These are phyloP conservation scores for Scutellospora calospora DNA, from an alignment of 371 early-diverging fungal species.

Conservation along the genomic window DNA sequence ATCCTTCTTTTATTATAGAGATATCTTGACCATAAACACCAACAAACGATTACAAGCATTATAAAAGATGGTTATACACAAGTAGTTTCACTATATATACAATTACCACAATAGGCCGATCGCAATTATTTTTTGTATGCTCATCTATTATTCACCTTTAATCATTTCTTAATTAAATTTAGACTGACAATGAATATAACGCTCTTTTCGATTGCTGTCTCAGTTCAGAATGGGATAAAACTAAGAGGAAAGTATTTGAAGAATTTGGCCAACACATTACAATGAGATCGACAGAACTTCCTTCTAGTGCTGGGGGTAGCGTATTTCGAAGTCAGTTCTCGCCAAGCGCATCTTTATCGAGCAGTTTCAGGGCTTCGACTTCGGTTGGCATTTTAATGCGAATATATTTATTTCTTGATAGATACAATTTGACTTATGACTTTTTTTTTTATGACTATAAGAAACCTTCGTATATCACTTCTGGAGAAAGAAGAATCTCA, in stretches of 20 bases:
- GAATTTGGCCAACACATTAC: slow-evolving; percentile 67
- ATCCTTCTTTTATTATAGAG: slow-evolving; percentile 51
- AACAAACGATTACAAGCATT: slow-evolving; percentile 72
- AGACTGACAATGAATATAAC: slow-evolving; percentile 63
- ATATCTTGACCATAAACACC: slow-evolving; percentile 74
- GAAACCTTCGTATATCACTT: background rate
- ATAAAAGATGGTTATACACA: slow-evolving; percentile 73
- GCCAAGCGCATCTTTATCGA: background rate
- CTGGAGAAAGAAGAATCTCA: slow-evolving; percentile 7
- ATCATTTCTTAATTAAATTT: background rate
- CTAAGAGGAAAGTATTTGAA: slow-evolving; percentile 73
- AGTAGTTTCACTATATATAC: slow-evolving; percentile 44
- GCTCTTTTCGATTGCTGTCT: slow-evolving; percentile 59
- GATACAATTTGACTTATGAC: background rate
- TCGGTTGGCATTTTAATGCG: background rate
- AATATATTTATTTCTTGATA: background rate
- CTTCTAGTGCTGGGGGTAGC: slow-evolving; percentile 9
- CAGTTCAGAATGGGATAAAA: slow-evolving; percentile 74
- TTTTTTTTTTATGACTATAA: background rate
- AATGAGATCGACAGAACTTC: background rate
- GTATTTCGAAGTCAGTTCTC: background rate
- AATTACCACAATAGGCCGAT: background rate
- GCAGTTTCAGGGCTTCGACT: background rate
- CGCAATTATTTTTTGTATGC: no score
- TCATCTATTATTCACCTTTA: background rate